Base-by-base conservation (phyloP, 2,329 filamentous ascomycete genomes). In the Endocalyx cinctus region DNA sequence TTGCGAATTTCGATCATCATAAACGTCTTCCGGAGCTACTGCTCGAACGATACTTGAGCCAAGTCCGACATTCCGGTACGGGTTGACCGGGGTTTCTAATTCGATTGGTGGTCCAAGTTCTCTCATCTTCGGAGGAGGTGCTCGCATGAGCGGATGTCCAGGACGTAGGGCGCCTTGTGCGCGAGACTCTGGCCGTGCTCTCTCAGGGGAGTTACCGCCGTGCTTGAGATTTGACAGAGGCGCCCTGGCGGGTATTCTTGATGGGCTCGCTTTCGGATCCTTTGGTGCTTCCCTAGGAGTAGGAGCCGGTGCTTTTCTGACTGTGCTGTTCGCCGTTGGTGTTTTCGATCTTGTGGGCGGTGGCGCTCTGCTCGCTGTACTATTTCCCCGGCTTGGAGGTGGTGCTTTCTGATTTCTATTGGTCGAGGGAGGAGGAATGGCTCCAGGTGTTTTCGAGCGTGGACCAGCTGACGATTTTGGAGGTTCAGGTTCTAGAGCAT, bases 111-210 rank as follows among this genome's bases (percentile, higher is more conserved):
- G 63, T 29, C 64, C 54, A 31, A 96, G 70, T 26, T 94, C 87
- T 45, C 90, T 81, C 88, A 97, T 96, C 59, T 88, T 92, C 30
- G 90, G 90, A 10, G 89, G 89, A 22, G 87, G 87, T 2, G 82
- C 82, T 41, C 79, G 71, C 52, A 71, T 59, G 27, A 66, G 58
- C 0, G 75, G 76, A 32, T 76, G 74, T 17, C 71, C 74, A 16
- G 67, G 63, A 12, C 74, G 70, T 35, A 76, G 57, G 32, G 69
- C 64, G 27, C 65, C 41, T 63, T 64, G 27, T 53, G 60, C 41
- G 61, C 63, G 33, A 61, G 62, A 42, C 63, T 67, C 66, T 23
- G 58, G 62, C 8, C 72, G 69, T 12, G 64, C 57, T 27, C 88
- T 82, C 51, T 94, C 87, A 5, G 87, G 85, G 7, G 87, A 94